These are phyloP conservation scores for Serendipita sp. DNA, from an alignment of 768 basidiomycete species.

Conservation along the genomic window DNA sequence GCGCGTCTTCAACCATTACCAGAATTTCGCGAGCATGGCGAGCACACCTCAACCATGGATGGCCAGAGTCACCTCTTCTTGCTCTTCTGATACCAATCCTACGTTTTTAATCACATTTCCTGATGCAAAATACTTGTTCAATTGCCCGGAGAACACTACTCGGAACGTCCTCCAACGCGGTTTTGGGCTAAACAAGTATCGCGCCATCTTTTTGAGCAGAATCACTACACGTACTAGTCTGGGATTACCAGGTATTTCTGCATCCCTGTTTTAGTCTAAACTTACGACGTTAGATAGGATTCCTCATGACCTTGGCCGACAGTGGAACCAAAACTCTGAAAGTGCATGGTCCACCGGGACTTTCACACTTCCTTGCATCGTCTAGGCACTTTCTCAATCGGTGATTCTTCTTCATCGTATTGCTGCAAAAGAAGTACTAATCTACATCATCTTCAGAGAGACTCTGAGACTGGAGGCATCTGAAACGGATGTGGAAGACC, in stretches of 20 bases:
- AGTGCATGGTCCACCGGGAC: conserved; percentile 56
- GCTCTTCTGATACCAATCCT: conserved; percentile 56
- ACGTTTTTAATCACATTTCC: conserved; percentile 62
- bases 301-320: conserved; percentile 71
- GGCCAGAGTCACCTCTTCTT: conserved; percentile 11
- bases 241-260: conserved; percentile 51
- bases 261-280: background rate
- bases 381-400: conserved; percentile 53
- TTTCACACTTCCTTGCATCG: conserved; percentile 52
- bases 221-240: conserved; percentile 42
- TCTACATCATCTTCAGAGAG: conserved; percentile 23
- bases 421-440: background rate
- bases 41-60: conserved; percentile 10
- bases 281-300: conserved; percentile 32
- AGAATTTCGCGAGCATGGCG: background rate
- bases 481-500: conserved; percentile 26
- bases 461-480: conserved; percentile 30
- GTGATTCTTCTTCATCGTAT: conserved; percentile 23
- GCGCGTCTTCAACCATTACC: background rate
- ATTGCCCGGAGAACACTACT: conserved; percentile 66
- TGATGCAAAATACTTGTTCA: conserved; percentile 72
- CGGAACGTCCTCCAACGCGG: conserved; percentile 55
- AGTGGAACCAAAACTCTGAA: conserved; percentile 38
- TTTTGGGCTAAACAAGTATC: conserved; percentile 48
- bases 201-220: conserved; percentile 57